Percentiles rank a stretch among this genome's conserved stretches.
These are phyloP conservation scores for Entonaema liquescens DNA, from an alignment of 495 filamentous ascomycete species.

Conservation along the genomic window DNA sequence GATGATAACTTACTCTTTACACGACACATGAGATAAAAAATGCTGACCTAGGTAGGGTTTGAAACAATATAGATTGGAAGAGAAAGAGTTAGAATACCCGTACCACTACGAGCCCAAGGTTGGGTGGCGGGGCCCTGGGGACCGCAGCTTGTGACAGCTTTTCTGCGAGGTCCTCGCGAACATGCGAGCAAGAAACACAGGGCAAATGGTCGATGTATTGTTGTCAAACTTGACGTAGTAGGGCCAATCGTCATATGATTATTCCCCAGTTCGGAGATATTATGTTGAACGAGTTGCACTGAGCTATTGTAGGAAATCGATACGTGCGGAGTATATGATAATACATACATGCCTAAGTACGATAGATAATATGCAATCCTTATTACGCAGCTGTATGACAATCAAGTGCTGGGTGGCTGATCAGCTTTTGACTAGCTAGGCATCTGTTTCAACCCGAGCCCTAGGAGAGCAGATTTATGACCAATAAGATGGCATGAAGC, in stretches of 20 bases:
- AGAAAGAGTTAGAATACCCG: constrained; percentile 30
- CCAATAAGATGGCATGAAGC: constrained; percentile 14
- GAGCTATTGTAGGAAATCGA: constrained; percentile 28
- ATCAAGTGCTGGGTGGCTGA: constrained; percentile 29
- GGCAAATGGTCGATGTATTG: constrained; percentile 21
- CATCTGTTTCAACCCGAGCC: constrained; percentile 31
- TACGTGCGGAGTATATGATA: constrained; percentile 11
- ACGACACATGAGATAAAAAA: neutral
- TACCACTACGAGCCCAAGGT: constrained; percentile 20
- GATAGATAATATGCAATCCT: constrained; percentile 11
- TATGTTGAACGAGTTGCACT: constrained; percentile 30
- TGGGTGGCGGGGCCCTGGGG: constrained; percentile 26
- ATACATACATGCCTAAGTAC: neutral
- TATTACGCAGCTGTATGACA: constrained; percentile 42
- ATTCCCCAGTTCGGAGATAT: constrained; percentile 38
- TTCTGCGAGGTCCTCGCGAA: constrained; percentile 22
- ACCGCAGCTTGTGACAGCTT: constrained; percentile 24
- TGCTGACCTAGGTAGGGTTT: constrained; percentile 18
- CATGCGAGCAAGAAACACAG: constrained; percentile 31
- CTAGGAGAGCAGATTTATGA: constrained; percentile 4
- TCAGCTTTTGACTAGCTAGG: neutral
- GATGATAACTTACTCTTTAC: constrained; percentile 25
- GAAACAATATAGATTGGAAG: constrained; percentile 31
- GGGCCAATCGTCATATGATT: constrained; percentile 14
- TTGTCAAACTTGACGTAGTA: constrained; percentile 37